Evolutionary conservation across 352 stramenopile genomes (phyloP), one percentile per base, ranked within the genome.

Genomic region (Globisporangium carolinianum): DNA sequence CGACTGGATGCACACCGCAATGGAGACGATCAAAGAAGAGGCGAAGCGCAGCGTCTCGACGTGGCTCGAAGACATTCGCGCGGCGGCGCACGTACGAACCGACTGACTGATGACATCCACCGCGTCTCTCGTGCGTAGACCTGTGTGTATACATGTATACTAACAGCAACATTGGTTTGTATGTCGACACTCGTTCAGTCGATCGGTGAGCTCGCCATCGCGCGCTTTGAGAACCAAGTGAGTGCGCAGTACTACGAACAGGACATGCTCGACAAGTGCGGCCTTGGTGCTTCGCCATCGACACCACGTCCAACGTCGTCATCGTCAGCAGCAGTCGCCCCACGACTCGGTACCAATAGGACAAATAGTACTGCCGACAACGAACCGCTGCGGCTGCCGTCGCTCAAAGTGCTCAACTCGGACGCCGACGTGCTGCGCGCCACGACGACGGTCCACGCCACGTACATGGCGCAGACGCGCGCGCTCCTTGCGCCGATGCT

Each of bases 211-310:
- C 69, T 72, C 11, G 82, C 82, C 11, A 86, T 88, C 59, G 72
- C 81, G 61, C 74, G 76, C 14, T 75, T 86, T 51, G 82, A 91
- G 63, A 89, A 87, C 61, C 79, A 88, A 71, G 69, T 90, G 50
- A 80, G 75, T 49, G 77, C 87, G 55, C 75, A 90, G 18, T 82
- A 87, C 43, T 87, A 86, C 51, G 79, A 90, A 53, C 75, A 87
- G 53, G 77, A 90, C 52, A 87, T 88, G 51, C 60, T 87, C 1
- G 77, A 90, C 46, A 87, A 90, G 45, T 84, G 73, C n/a, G 75
- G 79, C 0, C 55, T 79, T 46, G 54, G 67, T 1, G 58, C 61
- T 6, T 32, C 49, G 32, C 47, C 55, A 39, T 57, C 65, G 1
- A 70, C 62, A 6, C 63, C 58, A 14, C 51, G 58, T 32, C 50